These are phyloP conservation scores for Solanum appendiculatum DNA, from an alignment of 257 asterid genomes.

Conservation along the genomic window DNA sequence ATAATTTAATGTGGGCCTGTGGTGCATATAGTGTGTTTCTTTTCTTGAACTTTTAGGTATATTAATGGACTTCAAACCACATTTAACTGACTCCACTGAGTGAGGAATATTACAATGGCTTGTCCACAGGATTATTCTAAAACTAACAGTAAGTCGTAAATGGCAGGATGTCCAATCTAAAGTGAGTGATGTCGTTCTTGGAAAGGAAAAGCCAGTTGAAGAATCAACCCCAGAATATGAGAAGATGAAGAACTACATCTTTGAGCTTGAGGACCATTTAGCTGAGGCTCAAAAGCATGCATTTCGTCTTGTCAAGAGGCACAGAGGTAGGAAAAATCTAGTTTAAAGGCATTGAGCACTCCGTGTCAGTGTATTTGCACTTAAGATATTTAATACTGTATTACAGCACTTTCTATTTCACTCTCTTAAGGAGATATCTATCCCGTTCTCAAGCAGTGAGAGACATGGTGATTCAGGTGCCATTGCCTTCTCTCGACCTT, in stretches of 20 bases:
- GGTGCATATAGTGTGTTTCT: not conserved
- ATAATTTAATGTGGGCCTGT: not conserved
- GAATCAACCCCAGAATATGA: slow-evolving; percentile 87
- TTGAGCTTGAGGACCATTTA: slow-evolving; percentile 91
- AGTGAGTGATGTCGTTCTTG: slow-evolving; percentile 96
- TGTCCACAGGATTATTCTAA: not conserved
- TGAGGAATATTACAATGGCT: not conserved
- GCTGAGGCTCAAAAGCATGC: slow-evolving; percentile 99
- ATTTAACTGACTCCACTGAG: not conserved
- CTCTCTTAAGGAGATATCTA: not conserved
- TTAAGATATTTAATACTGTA: not conserved
- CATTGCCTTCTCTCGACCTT: not conserved
- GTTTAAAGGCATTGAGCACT: not conserved
- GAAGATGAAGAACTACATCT: slow-evolving; percentile 77
- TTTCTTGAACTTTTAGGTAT: not conserved
- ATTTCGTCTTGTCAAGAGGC: slow-evolving; percentile 93
- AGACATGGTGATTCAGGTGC: not conserved
- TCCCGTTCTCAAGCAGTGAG: not conserved
- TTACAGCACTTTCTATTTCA: not conserved
- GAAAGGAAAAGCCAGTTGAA: slow-evolving; percentile 96
- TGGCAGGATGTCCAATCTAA: slow-evolving; percentile 87
- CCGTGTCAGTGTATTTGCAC: not conserved
- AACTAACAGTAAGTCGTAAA: not conserved
- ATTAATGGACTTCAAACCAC: not conserved
- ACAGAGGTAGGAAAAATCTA: slow-evolving; percentile 43